Conservation (phyloP, 1,284 basidiomycete genomes). For the Apiotrichum veenhuisii region DNA sequence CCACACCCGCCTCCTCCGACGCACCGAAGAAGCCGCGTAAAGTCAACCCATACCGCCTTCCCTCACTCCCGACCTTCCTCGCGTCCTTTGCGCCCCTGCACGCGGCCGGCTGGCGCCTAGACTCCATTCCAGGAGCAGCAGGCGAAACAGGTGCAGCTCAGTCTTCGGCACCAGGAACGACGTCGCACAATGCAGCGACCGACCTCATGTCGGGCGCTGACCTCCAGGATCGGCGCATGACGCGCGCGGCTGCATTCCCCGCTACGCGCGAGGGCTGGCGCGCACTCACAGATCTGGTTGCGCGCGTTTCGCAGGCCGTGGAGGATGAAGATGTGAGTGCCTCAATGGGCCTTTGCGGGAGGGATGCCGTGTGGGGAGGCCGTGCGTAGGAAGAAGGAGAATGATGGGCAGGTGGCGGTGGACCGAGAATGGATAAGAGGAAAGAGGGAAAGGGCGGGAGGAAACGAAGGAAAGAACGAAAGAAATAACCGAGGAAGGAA, state of each 20-base stretch:
- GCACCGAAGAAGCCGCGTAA: background rate
- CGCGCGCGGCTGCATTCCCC: constrained; percentile 30
- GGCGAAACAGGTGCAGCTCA: background rate
- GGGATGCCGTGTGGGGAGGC: background rate
- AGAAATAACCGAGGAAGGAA: no score
- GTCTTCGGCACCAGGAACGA: background rate
- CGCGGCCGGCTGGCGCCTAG: constrained; percentile 36
- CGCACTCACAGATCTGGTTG: constrained; percentile 16
- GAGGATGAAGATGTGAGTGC: constrained; percentile 34
- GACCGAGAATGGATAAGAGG: background rate
- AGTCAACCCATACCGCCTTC: constrained; percentile 36
- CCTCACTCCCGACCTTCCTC: constrained; percentile 26
- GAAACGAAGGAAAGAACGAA: no score
- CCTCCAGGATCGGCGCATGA: constrained; percentile 31
- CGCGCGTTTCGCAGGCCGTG: constrained; percentile 15
- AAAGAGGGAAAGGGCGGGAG: background rate
- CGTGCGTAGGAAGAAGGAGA: background rate
- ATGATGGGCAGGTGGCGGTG: background rate
- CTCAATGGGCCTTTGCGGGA: background rate
- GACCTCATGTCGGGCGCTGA: constrained; percentile 18
- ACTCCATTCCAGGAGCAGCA: constrained; percentile 5
- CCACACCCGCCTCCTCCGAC: background rate
- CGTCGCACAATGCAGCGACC: background rate
- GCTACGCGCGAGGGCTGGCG: constrained; percentile 32
- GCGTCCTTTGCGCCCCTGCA: constrained; percentile 35